A percentile compares a stretch with the other conserved stretches of the same genome.
These are phyloP conservation scores for Arthrobotrys musiformis DNA, from an alignment of 2,329 filamentous ascomycete genomes.

Conservation along the genomic window DNA sequence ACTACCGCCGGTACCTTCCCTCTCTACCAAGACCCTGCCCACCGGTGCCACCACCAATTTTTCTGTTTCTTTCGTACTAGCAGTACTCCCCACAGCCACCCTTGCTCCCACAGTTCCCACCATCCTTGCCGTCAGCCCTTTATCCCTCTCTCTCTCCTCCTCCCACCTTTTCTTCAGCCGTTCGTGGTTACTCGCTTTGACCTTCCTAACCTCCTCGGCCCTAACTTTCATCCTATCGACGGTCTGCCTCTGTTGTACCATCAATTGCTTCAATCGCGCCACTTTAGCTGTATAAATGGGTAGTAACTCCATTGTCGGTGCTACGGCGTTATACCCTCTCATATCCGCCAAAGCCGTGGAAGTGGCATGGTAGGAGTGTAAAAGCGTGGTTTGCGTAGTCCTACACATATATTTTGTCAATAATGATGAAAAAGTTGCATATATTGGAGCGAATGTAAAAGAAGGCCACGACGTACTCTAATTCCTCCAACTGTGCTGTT, in stretches of 20 bases:
- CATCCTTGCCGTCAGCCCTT: conserved; percentile 26
- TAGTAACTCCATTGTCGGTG: conserved; percentile 39
- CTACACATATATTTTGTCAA: too few relatives aligned
- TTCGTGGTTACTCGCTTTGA: conserved; percentile 25
- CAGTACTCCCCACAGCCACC: neutral
- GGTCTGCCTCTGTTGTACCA: conserved; percentile 29
- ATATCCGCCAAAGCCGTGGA: conserved; percentile 47
- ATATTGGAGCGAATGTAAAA: too few relatives aligned
- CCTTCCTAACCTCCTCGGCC: conserved; percentile 29
- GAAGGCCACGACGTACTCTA: conserved; percentile 36
- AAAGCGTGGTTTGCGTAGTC: conserved; percentile 40
- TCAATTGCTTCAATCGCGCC: conserved; percentile 36
- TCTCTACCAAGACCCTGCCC: neutral
- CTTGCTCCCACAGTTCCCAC: conserved; percentile 1
- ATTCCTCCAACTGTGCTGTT: conserved; percentile 12
- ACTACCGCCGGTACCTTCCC: neutral
- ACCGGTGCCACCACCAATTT: neutral
- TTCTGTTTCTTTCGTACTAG: neutral
- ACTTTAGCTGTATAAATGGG: conserved; percentile 35
- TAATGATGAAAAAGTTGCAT: too few relatives aligned
- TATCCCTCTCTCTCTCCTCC: conserved; percentile 45
- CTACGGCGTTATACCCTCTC: conserved; percentile 37
- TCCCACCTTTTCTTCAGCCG: conserved; percentile 33
- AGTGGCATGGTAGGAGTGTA: conserved; percentile 50
- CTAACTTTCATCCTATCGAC: conserved; percentile 42